Percentiles rank a stretch among this genome's conserved stretches.
These are phyloP conservation scores for Candida boleticola DNA, from an alignment of 805 yeast species.

Conservation along the genomic window DNA sequence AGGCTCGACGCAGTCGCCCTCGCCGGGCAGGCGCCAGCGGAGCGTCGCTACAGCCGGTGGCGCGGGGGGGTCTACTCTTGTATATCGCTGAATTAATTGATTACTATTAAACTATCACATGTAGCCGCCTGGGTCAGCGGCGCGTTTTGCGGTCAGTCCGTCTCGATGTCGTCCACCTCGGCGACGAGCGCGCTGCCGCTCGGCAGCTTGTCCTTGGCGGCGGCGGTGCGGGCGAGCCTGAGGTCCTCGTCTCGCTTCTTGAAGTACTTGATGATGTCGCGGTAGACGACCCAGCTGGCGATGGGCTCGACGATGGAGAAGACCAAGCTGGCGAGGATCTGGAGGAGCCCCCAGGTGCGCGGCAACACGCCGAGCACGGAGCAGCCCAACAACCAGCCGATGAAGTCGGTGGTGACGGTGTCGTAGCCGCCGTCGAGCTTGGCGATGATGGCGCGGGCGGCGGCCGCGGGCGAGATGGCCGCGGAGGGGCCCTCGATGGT, in stretches of 20 bases:
- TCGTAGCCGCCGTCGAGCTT: constrained; percentile 64
- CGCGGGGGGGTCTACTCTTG: too few relatives aligned
- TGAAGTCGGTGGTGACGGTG: constrained; percentile 74
- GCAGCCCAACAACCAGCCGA: constrained; percentile 78
- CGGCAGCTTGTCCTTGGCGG: background rate
- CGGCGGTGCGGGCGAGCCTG: background rate
- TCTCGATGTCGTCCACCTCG: too few relatives aligned
- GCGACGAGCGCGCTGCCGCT: too few relatives aligned
- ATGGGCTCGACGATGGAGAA: constrained; percentile 52
- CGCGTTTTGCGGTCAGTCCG: too few relatives aligned
- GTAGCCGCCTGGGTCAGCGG: too few relatives aligned
- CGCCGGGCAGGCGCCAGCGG: too few relatives aligned
- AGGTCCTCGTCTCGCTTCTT: background rate
- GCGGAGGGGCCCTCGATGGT: constrained; percentile 80
- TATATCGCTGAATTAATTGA: too few relatives aligned
- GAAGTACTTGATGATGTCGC: constrained; percentile 53
- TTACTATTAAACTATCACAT: too few relatives aligned
- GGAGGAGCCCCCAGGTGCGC: constrained; percentile 53
- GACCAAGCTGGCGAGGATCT: constrained; percentile 33
- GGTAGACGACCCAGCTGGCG: constrained; percentile 46
- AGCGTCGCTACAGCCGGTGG: too few relatives aligned
- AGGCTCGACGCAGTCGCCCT: too few relatives aligned
- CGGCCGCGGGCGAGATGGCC: constrained; percentile 64
- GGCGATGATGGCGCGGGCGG: constrained; percentile 59
- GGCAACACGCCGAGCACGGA: constrained; percentile 71